Evolutionary conservation across 805 yeast genomes (phyloP).

Genomic region (Saccharomyces eubayanus): DNA sequence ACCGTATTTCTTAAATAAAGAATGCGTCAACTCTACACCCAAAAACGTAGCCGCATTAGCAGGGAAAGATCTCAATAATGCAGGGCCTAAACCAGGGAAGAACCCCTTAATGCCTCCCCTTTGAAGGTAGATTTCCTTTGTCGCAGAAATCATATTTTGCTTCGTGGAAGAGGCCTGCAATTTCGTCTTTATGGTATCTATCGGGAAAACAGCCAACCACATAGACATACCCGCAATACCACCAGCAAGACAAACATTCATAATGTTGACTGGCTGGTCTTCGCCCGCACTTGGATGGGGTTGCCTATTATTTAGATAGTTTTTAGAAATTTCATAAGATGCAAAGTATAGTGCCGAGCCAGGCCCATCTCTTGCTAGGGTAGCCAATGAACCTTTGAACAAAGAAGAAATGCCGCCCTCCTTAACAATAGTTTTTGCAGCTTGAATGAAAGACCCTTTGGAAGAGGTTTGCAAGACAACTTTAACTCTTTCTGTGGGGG

Average conservation of each 20-base stretch:
- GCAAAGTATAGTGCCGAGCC: slow-evolving; percentile 95
- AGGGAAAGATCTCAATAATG: slow-evolving; percentile 88
- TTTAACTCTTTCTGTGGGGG: slow-evolving; percentile 93
- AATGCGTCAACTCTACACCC: slow-evolving; percentile 79
- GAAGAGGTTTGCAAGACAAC: slow-evolving; percentile 80
- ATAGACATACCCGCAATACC: slow-evolving; percentile 93
- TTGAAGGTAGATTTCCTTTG: slow-evolving; percentile 52
- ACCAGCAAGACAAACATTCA: slow-evolving; percentile 81
- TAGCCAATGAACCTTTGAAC: slow-evolving; percentile 86
- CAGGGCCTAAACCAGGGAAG: slow-evolving; percentile 97
- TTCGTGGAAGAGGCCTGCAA: slow-evolving; percentile 32
- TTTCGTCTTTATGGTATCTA: slow-evolving; percentile 76
- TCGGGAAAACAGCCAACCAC: slow-evolving; percentile 96
- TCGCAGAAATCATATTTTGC: slow-evolving; percentile 53
- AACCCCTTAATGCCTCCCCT: slow-evolving; percentile 82
- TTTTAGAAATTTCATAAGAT: slow-evolving; percentile 78
- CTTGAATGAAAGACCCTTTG: slow-evolving; percentile 29
- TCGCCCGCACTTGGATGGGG: slow-evolving; percentile 29
- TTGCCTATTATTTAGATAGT: slow-evolving; percentile 40
- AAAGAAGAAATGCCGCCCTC: slow-evolving; percentile 80
- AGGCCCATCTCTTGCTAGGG: slow-evolving; percentile 94
- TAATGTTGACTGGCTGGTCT: slow-evolving; percentile 52
- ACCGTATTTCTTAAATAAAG: slow-evolving; percentile 31
- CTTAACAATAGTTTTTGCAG: slow-evolving; percentile 57
- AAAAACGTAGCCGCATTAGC: slow-evolving; percentile 98